These are phyloP conservation scores for Cyberlindnera americana DNA, from an alignment of 805 yeast genomes.

Conservation along the genomic window DNA sequence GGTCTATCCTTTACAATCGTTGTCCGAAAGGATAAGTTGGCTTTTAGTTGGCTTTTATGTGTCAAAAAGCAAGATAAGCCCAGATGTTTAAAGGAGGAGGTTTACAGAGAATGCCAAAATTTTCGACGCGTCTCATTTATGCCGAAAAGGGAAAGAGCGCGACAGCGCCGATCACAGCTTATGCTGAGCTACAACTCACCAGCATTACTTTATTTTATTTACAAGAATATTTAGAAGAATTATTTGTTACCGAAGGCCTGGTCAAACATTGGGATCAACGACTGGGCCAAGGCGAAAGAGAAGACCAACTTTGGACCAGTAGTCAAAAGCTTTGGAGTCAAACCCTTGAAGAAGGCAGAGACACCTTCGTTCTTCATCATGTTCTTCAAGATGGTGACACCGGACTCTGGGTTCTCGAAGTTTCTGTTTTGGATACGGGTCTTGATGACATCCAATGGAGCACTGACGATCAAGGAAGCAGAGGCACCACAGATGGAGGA, in stretches of 20 bases:
- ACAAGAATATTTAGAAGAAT: too few relatives aligned
- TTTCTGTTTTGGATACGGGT: conserved; percentile 97
- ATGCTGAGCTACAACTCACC: too few relatives aligned
- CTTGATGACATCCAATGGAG: conserved; percentile 97
- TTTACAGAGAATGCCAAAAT: neutral
- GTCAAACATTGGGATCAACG: conserved; percentile 95
- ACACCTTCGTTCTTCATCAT: conserved; percentile 91
- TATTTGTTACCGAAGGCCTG: conserved; percentile 47
- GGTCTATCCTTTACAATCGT: too few relatives aligned
- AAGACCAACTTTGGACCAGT: conserved; percentile 98
- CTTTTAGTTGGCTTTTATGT: neutral
- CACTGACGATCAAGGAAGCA: conserved; percentile 92
- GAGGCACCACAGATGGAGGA: conserved; percentile 96
- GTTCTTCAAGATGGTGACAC: conserved; percentile 87
- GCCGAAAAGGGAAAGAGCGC: conserved; percentile 2
- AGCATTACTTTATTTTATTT: too few relatives aligned
- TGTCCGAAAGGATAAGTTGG: too few relatives aligned
- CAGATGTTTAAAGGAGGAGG: too few relatives aligned
- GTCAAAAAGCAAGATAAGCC: neutral
- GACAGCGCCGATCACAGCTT: too few relatives aligned
- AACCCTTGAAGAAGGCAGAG: conserved; percentile 90
- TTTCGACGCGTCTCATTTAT: conserved; percentile 7
- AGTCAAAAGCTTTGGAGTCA: conserved; percentile 92
- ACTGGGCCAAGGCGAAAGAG: conserved; percentile 96
- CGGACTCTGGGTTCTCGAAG: conserved; percentile 94